Conservation (phyloP, 2,329 filamentous ascomycete genomes). For the Apiospora hydei region DNA sequence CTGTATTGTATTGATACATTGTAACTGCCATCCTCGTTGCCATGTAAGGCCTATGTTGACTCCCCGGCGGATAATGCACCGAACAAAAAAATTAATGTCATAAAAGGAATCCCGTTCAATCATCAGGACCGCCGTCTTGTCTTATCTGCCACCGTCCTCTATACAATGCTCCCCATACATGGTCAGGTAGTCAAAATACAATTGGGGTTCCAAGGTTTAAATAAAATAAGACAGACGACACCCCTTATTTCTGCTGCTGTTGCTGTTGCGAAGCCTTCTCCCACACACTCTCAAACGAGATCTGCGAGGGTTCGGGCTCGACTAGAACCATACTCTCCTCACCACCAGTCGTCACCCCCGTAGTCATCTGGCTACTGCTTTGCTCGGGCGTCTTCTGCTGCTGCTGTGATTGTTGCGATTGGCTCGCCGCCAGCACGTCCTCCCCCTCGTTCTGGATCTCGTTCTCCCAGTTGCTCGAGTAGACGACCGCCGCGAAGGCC, state of each 20-base stretch:
- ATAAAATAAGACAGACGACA: not conserved
- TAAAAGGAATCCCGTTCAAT: not conserved
- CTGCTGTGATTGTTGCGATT: not conserved
- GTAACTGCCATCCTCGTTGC: not conserved
- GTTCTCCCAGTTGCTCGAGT: conserved; percentile 82
- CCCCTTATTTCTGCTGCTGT: conserved; percentile 34
- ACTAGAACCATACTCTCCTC: conserved; percentile 64
- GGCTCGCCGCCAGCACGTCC: conserved; percentile 22
- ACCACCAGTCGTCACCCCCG: conserved; percentile 31
- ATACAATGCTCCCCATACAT: not conserved
- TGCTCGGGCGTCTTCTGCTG: not conserved
- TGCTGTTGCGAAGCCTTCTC: conserved; percentile 66
- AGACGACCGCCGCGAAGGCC: conserved; percentile 86
- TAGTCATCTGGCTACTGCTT: conserved; percentile 5
- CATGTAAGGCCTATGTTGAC: conserved; percentile 20
- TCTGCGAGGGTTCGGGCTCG: conserved; percentile 46
- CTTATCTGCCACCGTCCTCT: not conserved
- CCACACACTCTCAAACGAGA: conserved; percentile 73
- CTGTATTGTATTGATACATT: conserved; percentile 25
- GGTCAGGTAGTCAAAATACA: conserved; percentile 4
- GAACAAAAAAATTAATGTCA: not conserved
- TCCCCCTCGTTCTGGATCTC: conserved; percentile 62
- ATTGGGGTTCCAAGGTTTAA: not conserved
- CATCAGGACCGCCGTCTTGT: not conserved
- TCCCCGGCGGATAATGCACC: not conserved